Evolutionary conservation across 1,284 basidiomycete genomes (phyloP).

Genomic region (Leucoagaricus sp.): DNA sequence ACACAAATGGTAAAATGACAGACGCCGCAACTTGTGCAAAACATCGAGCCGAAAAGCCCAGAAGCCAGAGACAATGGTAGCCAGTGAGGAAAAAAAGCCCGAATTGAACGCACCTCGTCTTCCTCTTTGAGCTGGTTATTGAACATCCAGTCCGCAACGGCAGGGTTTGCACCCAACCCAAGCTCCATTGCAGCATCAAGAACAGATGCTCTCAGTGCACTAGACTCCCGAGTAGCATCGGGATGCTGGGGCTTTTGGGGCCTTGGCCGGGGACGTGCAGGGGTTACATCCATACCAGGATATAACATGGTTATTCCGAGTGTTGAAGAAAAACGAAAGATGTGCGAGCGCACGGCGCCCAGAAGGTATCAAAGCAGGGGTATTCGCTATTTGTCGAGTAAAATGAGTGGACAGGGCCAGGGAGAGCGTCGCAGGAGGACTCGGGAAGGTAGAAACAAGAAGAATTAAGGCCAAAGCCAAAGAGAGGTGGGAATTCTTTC

Average conservation of each 20-base stretch:
- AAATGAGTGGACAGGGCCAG: constrained; percentile 2
- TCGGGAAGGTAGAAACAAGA: neutral
- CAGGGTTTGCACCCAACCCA: constrained; percentile 54
- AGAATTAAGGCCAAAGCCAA: neutral
- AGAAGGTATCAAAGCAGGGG: neutral
- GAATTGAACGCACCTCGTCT: constrained; percentile 25
- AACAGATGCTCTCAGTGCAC: constrained; percentile 64
- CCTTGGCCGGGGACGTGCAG: constrained; percentile 4
- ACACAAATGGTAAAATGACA: neutral
- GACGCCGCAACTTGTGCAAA: neutral
- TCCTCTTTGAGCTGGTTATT: constrained; percentile 54
- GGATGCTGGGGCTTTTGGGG: constrained; percentile 12
- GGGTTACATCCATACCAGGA: neutral
- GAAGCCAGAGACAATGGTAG: neutral
- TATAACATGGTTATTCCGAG: neutral
- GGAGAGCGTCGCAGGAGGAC: neutral
- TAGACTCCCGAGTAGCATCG: constrained; percentile 47
- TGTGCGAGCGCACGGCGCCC: constrained; percentile 10
- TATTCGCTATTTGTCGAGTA: neutral
- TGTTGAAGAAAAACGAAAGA: neutral
- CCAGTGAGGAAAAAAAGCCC: too few relatives aligned
- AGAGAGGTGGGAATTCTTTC: neutral
- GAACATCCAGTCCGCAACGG: constrained; percentile 70
- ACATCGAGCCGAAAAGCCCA: constrained; percentile 1
- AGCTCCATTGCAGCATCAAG: constrained; percentile 68